phyloP scores from a whole-genome alignment of 352 stramenopile species.

The Thraustotheca clavata region DNA sequence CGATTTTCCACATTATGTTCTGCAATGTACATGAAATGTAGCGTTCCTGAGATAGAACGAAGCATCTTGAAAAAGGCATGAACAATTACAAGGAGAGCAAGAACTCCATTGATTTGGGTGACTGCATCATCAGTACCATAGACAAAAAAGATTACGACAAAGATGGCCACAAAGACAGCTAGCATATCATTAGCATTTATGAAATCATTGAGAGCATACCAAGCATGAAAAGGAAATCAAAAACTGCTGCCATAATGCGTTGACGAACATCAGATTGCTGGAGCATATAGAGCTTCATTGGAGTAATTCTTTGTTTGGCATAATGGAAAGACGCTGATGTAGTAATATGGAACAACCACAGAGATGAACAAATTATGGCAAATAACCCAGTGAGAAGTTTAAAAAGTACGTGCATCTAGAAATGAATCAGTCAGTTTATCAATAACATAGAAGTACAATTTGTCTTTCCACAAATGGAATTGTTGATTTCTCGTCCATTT shows the following conservation, averaged over 20 bases:
- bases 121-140: conserved; percentile 16
- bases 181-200: background rate
- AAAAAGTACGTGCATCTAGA: background rate
- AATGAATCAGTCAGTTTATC: too few species aligned
- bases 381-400: conserved; percentile 3
- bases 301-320: background rate
- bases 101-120: conserved; percentile 5
- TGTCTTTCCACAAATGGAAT: too few species aligned
- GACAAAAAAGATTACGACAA: conserved; percentile 12
- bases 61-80: background rate
- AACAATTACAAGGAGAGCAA: background rate
- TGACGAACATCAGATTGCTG: background rate
- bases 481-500: too few species aligned
- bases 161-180: conserved; percentile 9
- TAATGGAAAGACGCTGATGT: background rate
- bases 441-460: too few species aligned
- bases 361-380: conserved; percentile 11
- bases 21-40: conserved; percentile 17
- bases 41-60: background rate
- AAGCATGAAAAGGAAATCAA: conserved; percentile 8
- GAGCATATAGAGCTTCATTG: conserved; percentile 2
- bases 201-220: background rate
- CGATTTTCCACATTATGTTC: background rate
- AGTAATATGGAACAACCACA: conserved; percentile 15
- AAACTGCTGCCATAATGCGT: background rate